Base-by-base conservation (phyloP, 2,329 filamentous ascomycete genomes). In the Diaporthe sp. region DNA sequence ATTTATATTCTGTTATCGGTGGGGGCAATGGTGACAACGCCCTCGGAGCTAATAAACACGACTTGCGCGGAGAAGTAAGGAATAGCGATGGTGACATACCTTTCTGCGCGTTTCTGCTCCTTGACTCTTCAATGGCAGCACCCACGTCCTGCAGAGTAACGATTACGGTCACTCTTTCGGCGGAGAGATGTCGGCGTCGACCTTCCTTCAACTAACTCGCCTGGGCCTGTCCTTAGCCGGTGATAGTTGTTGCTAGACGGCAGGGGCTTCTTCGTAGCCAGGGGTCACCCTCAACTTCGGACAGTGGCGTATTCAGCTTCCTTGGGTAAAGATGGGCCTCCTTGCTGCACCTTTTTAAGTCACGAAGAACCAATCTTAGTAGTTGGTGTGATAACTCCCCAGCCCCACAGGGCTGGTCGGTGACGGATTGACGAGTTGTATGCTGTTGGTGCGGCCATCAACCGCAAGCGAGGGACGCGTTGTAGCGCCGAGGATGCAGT, bases 381-480 rank as follows among this genome's bases (percentile, higher is more conserved):
- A 27, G 25, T 39, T 68, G 47, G 63, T 39, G 39, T 68, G 47
- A 66, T 51, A 51, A 19, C 8, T 27, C 37, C 13, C 19, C 44
- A 66, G 63, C 44, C 63, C 44, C 63, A 66, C 63, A 51, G 44
- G 44, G 63, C 63, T 66, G 63, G 63, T 25, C 47, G 32, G 44
- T 37, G 32, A 17, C 47, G 25, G 17, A 39, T 27, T 51, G 44
- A 66, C 30, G 22, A 66, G 30, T 66, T 51, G 30, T 47, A 44
- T 51, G 44, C 61, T 51, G 30, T 27, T 37, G n/a, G 63, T 25
- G 47, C n/a, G 19, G 44, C 63, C 15, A 51, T 37, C n/a, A 17
- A 51, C 44, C 32, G 44, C 30, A 51, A 51, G 30, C 44, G 44
- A 66, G 27, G 15, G 44, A 22, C 30, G 22, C 63, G 63, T 51